Conservation (phyloP, 2,329 filamentous ascomycete genomes). For the Tolypocladium nubicola region DNA sequence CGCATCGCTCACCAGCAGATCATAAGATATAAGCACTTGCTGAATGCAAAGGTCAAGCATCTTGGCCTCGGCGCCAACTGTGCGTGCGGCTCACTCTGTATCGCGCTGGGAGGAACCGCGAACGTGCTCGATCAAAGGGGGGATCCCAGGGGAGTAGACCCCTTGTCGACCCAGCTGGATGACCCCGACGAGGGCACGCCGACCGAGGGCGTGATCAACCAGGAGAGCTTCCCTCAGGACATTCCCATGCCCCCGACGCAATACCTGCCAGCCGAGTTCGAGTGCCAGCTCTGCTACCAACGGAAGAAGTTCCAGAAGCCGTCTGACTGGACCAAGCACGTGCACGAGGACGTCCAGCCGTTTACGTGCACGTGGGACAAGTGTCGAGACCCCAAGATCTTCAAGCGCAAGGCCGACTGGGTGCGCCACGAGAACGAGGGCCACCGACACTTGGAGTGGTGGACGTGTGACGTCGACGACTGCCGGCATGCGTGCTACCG, state of each 20-base stretch:
- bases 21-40: slow-evolving; percentile 65
- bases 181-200: slow-evolving; percentile 55
- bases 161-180: slow-evolving; percentile 38
- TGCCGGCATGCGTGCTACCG: slow-evolving; percentile 77
- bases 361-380: slow-evolving; percentile 85
- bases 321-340: slow-evolving; percentile 94
- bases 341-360: slow-evolving; percentile 86
- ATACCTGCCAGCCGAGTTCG: slow-evolving; percentile 74
- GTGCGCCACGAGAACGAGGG: slow-evolving; percentile 88
- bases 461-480: slow-evolving; percentile 72
- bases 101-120: slow-evolving; percentile 55
- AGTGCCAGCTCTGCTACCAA: slow-evolving; percentile 80
- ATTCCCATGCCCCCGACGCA: slow-evolving; percentile 73
- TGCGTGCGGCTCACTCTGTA: slow-evolving; percentile 50
- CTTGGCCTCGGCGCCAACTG: slow-evolving; percentile 51
- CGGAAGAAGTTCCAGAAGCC: slow-evolving; percentile 81
- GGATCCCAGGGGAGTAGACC: slow-evolving; percentile 49
- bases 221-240: slow-evolving; percentile 67
- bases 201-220: slow-evolving; percentile 56
- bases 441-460: slow-evolving; percentile 84
- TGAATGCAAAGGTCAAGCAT: slow-evolving; percentile 63
- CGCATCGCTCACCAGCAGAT: slow-evolving; percentile 76
- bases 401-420: slow-evolving; percentile 95
- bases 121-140: slow-evolving; percentile 49
- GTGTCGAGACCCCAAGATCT: slow-evolving; percentile 78